A percentile compares a stretch with the other conserved stretches of the same genome.
These are phyloP conservation scores for Talaromyces sp. DNA, from an alignment of 2,329 filamentous ascomycete species.

Conservation along the genomic window DNA sequence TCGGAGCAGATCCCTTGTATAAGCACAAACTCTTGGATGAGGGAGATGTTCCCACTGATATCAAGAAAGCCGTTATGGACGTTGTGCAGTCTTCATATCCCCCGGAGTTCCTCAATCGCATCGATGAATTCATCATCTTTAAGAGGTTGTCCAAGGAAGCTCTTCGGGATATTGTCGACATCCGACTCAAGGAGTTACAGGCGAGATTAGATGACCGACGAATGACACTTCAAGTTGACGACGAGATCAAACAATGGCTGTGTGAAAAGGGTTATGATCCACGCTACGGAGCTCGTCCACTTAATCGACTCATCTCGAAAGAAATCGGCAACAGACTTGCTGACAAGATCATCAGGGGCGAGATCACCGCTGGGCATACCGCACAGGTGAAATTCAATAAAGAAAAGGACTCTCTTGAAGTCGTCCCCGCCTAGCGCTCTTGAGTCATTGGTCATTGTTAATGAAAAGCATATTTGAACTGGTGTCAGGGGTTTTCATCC, in stretches of 20 bases:
- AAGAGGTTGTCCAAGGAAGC: slow-evolving; percentile 74
- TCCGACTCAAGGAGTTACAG: slow-evolving; percentile 80
- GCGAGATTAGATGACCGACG: slow-evolving; percentile 75
- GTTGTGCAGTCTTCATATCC: slow-evolving; percentile 70
- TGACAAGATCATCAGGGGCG: slow-evolving; percentile 83
- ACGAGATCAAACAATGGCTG: slow-evolving; percentile 76
- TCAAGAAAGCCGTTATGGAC: slow-evolving; percentile 80
- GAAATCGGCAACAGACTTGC: slow-evolving; percentile 85
- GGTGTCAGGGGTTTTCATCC: not conserved
- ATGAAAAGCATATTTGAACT: slow-evolving; percentile 3
- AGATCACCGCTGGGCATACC: slow-evolving; percentile 68
- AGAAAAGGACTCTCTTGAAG: slow-evolving; percentile 54
- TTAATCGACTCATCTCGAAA: slow-evolving; percentile 85
- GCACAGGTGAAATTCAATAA: slow-evolving; percentile 66
- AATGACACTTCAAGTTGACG: slow-evolving; percentile 67
- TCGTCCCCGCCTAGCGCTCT: slow-evolving; percentile 29
- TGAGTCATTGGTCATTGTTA: not conserved
- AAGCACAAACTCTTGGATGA: slow-evolving; percentile 57
- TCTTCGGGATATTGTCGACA: slow-evolving; percentile 88
- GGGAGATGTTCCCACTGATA: slow-evolving; percentile 65
- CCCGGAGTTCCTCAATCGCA: slow-evolving; percentile 92
- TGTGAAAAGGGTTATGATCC: slow-evolving; percentile 87
- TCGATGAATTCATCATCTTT: slow-evolving; percentile 96
- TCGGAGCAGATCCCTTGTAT: slow-evolving; percentile 60
- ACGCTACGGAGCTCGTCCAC: slow-evolving; percentile 79